phyloP scores from a whole-genome alignment of 345 rosid genomes.

The Arabis alpina region DNA sequence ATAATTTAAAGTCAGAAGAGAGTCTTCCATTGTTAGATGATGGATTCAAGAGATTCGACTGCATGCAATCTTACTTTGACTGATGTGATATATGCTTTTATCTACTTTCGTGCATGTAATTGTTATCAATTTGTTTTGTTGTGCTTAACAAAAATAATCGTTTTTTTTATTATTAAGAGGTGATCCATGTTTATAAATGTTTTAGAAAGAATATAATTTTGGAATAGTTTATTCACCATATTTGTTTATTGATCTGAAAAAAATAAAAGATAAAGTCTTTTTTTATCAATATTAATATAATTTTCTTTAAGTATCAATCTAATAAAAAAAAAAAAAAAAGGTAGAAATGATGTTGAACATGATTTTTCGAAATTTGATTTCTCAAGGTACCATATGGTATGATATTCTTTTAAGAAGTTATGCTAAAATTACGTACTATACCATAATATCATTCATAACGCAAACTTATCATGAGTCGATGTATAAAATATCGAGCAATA shows the following conservation, averaged over 20 bases:
- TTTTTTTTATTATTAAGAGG: neutral
- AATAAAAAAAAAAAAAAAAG: neutral
- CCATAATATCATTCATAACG: neutral
- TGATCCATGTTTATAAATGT: no score
- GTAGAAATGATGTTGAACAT: neutral
- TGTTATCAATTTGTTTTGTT: no score
- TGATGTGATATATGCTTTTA: constrained; percentile 13
- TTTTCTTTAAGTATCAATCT: neutral
- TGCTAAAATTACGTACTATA: neutral
- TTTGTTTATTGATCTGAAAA: no score
- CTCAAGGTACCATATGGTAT: constrained; percentile 20
- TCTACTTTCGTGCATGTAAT: constrained; percentile 9
- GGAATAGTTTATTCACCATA: no score
- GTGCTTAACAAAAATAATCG: neutral
- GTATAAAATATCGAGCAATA: constrained; percentile 24
- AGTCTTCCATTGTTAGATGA: constrained; percentile 1
- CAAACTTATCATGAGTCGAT: constrained; percentile 2
- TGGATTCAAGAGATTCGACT: constrained; percentile 10
- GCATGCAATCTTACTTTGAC: constrained; percentile 14
- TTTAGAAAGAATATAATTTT: no score
- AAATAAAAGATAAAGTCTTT: no score
- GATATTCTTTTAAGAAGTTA: no score
- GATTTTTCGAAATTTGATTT: constrained; percentile 4
- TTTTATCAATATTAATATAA: no score
- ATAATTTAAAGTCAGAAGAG: constrained; percentile 12